Evolutionary conservation across 148 eudicot genomes (phyloP).

Genomic region (Chenopodium berlandieri): DNA sequence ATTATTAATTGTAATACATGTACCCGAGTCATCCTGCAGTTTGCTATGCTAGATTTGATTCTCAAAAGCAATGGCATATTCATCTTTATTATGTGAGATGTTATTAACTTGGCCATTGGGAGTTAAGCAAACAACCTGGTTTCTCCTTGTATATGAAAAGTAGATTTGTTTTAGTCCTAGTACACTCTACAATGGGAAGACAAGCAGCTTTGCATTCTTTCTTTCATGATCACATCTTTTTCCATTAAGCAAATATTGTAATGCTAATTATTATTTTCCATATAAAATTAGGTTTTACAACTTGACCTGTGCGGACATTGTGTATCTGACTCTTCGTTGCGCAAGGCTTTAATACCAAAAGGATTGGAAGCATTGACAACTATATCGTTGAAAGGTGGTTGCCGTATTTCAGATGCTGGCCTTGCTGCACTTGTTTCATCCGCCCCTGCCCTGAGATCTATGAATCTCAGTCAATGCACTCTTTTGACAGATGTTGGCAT

Average conservation of each 20-base stretch:
- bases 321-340: constrained; percentile 63
- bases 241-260: not conserved
- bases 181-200: not conserved
- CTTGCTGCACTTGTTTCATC: constrained; percentile 54
- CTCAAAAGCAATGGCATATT: not conserved
- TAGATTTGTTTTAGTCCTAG: not conserved
- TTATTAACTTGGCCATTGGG: not conserved
- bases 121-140: not conserved
- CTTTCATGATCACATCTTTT: not conserved
- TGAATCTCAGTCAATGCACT: constrained; percentile 84
- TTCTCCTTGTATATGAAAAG: not conserved
- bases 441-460: constrained; percentile 69
- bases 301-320: constrained; percentile 91
- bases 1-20: not conserved
- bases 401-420: constrained; percentile 86
- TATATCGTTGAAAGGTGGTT: constrained; percentile 82
- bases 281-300: constrained; percentile 69
- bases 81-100: not conserved
- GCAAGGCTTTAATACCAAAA: constrained; percentile 43
- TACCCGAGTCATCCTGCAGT: not conserved
- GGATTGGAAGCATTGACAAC: constrained; percentile 59
- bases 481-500: constrained; percentile 71
- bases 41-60: not conserved
- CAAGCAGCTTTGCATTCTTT: not conserved
- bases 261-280: not conserved